Conservation (phyloP, 2,329 filamentous ascomycete species). For the Aspergillus awamori region DNA sequence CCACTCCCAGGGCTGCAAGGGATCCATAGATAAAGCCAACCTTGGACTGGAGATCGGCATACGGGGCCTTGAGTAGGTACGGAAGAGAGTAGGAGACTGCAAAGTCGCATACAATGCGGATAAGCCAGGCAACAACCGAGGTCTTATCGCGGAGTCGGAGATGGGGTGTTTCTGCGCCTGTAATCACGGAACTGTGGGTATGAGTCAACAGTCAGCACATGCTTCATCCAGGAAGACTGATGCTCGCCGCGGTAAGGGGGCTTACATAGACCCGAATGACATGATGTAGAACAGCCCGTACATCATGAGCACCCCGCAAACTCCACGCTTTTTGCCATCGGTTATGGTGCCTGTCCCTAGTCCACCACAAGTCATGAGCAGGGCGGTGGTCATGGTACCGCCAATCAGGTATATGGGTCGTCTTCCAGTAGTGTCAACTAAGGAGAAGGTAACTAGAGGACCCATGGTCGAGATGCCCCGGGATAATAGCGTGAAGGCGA, state of each 20-base stretch:
- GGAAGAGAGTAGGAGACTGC: conserved; percentile 11
- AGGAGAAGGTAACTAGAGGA: not conserved
- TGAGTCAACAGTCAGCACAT: not conserved
- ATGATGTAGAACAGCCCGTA: conserved; percentile 8
- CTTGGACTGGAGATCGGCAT: conserved; percentile 3
- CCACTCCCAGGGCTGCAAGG: conserved; percentile 3
- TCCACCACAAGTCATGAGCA: not conserved
- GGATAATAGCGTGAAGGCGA: not conserved
- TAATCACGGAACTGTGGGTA: not conserved
- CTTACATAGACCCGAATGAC: conserved; percentile 3
- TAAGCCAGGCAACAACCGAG: conserved; percentile 3
- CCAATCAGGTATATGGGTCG: not conserved
- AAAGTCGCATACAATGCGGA: conserved; percentile 2
- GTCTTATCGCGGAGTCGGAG: conserved; percentile 12
- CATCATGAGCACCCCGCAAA: conserved; percentile 3
- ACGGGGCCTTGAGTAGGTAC: conserved; percentile 3
- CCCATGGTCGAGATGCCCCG: not conserved
- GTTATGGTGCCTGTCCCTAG: not conserved
- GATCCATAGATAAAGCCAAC: conserved; percentile 12
- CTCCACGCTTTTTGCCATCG: conserved; percentile 7
- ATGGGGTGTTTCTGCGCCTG: conserved; percentile 1
- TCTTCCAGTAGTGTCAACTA: not conserved
- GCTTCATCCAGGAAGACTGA: not conserved
- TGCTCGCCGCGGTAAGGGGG: not conserved
- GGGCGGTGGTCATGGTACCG: not conserved